Evolutionary conservation across 805 yeast species (phyloP).

Genomic region (Wickerhamiella shivajii): DNA sequence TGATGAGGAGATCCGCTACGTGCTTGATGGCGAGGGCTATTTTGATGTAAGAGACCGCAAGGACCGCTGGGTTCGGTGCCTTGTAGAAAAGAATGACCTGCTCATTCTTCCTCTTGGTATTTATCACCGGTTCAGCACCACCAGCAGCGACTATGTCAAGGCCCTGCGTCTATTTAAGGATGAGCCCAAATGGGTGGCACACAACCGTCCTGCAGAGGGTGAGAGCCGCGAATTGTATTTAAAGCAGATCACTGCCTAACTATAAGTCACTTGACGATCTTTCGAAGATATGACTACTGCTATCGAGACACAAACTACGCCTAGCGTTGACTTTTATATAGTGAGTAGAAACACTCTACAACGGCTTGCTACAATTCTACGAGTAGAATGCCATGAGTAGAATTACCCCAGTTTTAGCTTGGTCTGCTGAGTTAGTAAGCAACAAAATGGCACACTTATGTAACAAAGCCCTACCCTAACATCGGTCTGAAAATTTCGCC

Average conservation of each 20-base stretch:
- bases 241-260: slow-evolving; percentile 16
- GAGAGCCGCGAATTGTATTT: slow-evolving; percentile 37
- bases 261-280: neutral
- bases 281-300: no score
- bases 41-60: slow-evolving; percentile 66
- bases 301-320: no score
- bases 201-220: slow-evolving; percentile 48
- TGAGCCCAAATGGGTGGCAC: slow-evolving; percentile 93
- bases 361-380: no score
- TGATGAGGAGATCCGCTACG: slow-evolving; percentile 91
- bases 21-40: slow-evolving; percentile 78
- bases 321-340: no score
- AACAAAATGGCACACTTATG: no score
- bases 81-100: slow-evolving; percentile 47
- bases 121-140: slow-evolving; percentile 80
- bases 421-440: no score
- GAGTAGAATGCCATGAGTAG: no score
- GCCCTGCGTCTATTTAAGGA: slow-evolving; percentile 81
- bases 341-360: no score
- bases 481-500: slow-evolving; percentile 5
- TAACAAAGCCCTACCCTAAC: slow-evolving; percentile 9
- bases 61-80: slow-evolving; percentile 64
- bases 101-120: slow-evolving; percentile 73
- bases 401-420: no score
- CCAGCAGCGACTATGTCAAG: slow-evolving; percentile 44